These are phyloP conservation scores for Cocos nucifera DNA, from an alignment of 176 grass and related monocot genomes.

Conservation along the genomic window DNA sequence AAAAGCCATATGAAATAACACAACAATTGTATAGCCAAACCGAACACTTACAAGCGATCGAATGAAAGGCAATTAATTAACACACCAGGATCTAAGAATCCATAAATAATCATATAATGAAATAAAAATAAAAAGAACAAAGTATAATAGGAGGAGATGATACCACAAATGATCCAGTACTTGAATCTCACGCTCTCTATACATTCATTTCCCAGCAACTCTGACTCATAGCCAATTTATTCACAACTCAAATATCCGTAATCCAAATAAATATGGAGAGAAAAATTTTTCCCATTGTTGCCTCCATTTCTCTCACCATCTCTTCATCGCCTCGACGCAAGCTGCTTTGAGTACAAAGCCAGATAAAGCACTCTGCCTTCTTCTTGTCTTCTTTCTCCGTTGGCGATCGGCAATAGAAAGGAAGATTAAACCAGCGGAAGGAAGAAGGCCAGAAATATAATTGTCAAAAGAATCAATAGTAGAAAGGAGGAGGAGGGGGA, in stretches of 20 bases:
- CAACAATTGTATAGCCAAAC: no score
- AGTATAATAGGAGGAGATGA: no score
- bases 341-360: no score
- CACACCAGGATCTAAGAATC: no score
- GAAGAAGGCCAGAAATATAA: constrained; percentile 2
- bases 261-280: neutral
- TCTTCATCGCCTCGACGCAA: neutral
- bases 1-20: no score
- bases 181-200: constrained; percentile 19
- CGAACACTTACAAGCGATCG: no score
- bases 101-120: no score
- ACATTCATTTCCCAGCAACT: constrained; percentile 26
- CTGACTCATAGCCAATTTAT: constrained; percentile 20
- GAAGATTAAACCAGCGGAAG: neutral
- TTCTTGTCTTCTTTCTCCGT: no score
- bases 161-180: constrained; percentile 8
- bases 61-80: no score
- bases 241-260: constrained; percentile 23
- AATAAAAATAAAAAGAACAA: no score
- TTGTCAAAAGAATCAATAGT: constrained; percentile 27
- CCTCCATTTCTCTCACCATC: neutral
- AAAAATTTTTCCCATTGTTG: neutral
- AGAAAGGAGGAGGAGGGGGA: constrained; percentile 15
- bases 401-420: no score
- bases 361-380: no score